Evolutionary conservation across 192 early-diverging fungal genomes (phyloP), one percentile per base, ranked within the genome.

Genomic region (Backusella morwellensis): DNA sequence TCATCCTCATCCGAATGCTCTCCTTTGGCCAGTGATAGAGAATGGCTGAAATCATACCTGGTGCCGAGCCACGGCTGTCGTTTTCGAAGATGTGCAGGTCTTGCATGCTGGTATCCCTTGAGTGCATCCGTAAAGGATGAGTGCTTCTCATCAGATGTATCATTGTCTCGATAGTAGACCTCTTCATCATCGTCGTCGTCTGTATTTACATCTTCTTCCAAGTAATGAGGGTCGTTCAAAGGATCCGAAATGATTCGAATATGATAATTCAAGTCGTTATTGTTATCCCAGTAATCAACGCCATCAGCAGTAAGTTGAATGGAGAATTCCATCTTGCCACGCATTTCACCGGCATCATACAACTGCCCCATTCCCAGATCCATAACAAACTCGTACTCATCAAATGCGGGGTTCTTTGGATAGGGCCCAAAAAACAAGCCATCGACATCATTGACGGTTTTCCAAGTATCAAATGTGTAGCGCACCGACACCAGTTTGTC

Each of bases 281-380:
- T 98, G 83, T 95, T 98, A 88, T 98, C 97, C 97, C 95, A 97
- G 83, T 91, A 88, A 81, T 93, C 92, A 9, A 9, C 4, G 6
- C 83, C 85, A 29, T 63, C 26, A 21, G 95, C 94, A 38, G 79
- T 84, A 80, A 93, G 94, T 5, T 88, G 85, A 44, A 89, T 83
- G 34, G 89, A 88, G 88, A 78, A 94, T 83, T 6, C 86, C 84
- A 59, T 88, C 81, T 73, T 95, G 79, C 23, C 79, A 38, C 63
- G 34, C 29, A 75, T 40, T n/a, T 75, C 59, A 50, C 74, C 74
- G 8, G 41, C 26, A 68, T 75, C 74, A n/a, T 21, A 9, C 7
- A 74, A 23, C 0, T 63, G 47, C 14, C 15, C 41, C 59, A 29
- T 14, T n/a, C 8, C 56, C 11, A 71, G 9, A 74, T 81, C 5